phyloP scores from a whole-genome alignment of 192 early-diverging fungal genomes.

The Pilaira anomala region DNA sequence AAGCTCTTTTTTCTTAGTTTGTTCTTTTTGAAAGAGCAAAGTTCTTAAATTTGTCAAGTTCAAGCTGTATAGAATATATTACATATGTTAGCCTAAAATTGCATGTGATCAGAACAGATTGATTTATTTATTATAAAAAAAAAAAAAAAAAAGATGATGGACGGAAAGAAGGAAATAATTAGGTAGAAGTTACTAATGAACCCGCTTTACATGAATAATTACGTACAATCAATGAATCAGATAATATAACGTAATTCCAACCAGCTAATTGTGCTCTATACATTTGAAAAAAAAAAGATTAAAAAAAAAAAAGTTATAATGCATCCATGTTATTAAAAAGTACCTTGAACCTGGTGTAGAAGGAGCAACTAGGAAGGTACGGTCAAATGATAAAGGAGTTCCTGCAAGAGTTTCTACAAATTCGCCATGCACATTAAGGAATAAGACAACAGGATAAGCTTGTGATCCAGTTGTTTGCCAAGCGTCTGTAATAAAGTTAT shows the following conservation, averaged over 20 bases:
- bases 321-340: not conserved
- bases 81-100: no score
- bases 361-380: slow-evolving; percentile 46
- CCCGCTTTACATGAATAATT: slow-evolving; percentile 14
- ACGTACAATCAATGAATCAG: slow-evolving; percentile 29
- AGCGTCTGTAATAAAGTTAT: slow-evolving; percentile 45
- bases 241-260: slow-evolving; percentile 33
- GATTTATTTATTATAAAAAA: not conserved
- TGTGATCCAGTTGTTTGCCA: slow-evolving; percentile 42
- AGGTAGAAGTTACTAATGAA: slow-evolving; percentile 1
- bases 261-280: slow-evolving; percentile 33
- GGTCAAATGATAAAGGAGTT: slow-evolving; percentile 40
- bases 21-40: not conserved
- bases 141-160: not conserved
- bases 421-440: slow-evolving; percentile 32
- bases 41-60: no score
- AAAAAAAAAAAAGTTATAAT: not conserved
- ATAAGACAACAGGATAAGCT: slow-evolving; percentile 17
- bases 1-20: not conserved
- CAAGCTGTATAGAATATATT: no score
- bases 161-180: not conserved
- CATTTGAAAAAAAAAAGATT: not conserved
- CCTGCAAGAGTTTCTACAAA: slow-evolving; percentile 24
- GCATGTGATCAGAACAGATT: no score
- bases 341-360: slow-evolving; percentile 39